Base-by-base conservation (phyloP, 352 stramenopile genomes). In the Bremia lactucae region DNA sequence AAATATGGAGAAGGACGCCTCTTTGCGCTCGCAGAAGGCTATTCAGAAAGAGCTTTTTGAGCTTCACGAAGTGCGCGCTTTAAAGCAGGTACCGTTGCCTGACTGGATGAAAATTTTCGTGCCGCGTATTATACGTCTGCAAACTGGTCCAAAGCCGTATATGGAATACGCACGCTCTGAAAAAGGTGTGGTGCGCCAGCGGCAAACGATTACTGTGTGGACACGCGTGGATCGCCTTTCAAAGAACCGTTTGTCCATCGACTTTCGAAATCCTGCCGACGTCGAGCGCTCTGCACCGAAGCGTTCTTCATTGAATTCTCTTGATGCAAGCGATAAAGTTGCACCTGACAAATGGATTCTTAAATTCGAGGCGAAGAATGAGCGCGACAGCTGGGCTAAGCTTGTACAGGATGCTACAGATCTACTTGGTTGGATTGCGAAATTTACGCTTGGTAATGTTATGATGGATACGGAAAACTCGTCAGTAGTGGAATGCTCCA, bases 81-180 rank as follows among this genome's bases (percentile, higher is more conserved):
- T 77, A 20, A 84, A 84, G 62, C 72, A 84, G 52, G 62, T 70
- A 13, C 72, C 72, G 14, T 49, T 80, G 46, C 66, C 72, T 11
- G 53, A 82, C 49, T 85, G 72, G 72, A 79, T 85, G 60, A 83
- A 82, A 44, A 69, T 85, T n/a, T 85, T 83, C 48, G 66, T 83
- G 40, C 69, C 68, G 4, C 69, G 72, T 40, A 35, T 80, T 34
- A 65, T 85, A 31, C 63, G 65, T 7, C 53, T 85, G 24, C 70
- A 83, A 55, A 79, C 61, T 4, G 72, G 72, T 28, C 62, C 68
- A 0, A 52, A 77, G 31, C 72, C 72, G 20, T 85, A 64, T 47
- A 73, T 85, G 54, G 69, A 85, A 51, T 83, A 85, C 53, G 49
- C 61, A 9, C 69, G 72, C 23, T 71, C 61, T 6, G 67, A 76